phyloP scores from a whole-genome alignment of 2,329 filamentous ascomycete species.

The Microcyclosporella mali region DNA sequence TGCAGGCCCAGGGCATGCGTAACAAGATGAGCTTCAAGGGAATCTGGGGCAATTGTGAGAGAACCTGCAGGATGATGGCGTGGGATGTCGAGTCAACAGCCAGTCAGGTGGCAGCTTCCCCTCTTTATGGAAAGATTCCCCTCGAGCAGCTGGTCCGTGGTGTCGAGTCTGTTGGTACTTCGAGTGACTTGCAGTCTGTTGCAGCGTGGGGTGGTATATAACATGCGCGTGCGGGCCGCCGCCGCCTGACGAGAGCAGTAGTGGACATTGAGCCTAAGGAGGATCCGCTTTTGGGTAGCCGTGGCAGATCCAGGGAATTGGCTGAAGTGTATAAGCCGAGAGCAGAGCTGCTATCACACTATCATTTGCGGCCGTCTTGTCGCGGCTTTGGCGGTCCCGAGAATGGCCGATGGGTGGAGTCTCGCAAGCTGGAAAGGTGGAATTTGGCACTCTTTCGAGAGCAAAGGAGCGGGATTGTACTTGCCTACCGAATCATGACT shows the following conservation, averaged over 20 bases:
- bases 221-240: conserved; percentile 12
- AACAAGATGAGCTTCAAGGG: too few species aligned
- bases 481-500: not conserved
- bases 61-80: conserved; percentile 7
- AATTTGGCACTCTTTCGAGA: too few species aligned
- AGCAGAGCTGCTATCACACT: not conserved
- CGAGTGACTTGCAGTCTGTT: conserved; percentile 20
- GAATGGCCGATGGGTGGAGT: conserved; percentile 1
- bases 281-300: too few species aligned
- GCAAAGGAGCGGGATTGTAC: too few species aligned
- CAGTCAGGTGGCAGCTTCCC: conserved; percentile 13
- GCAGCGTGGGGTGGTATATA: conserved; percentile 21
- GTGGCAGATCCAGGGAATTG: too few species aligned
- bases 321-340: conserved; percentile 3
- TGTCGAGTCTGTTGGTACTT: conserved; percentile 11
- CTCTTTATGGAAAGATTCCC: conserved; percentile 4
- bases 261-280: not conserved
- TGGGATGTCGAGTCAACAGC: conserved; percentile 16
- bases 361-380: not conserved
- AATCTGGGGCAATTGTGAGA: conserved; percentile 10
- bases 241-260: not conserved
- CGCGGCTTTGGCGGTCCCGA: not conserved
- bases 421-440: too few species aligned
- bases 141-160: conserved; percentile 6
- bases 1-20: too few species aligned